Base-by-base conservation (phyloP, 2,329 filamentous ascomycete genomes). In the Microcyclospora pomicola region DNA sequence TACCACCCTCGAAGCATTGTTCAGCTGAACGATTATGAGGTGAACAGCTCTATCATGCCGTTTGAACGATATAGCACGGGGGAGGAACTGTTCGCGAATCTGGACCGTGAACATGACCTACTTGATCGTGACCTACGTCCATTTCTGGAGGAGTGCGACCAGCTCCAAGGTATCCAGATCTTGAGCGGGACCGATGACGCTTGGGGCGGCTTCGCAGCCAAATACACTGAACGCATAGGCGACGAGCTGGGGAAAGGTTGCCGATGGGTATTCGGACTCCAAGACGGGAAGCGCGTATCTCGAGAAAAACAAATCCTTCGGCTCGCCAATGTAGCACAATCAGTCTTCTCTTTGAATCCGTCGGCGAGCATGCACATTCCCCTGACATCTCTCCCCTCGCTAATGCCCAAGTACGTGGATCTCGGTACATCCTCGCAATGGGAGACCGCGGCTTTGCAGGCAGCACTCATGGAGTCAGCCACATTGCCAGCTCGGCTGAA, bases 61-160 rank as follows among this genome's bases (percentile, higher is more conserved):
- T 93, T 93, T 51, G 81, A 91, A 56, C 77, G 76, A 41, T 91
- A 78, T 74, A 60, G 63, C 24, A 67, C 73, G 38, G 86, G 86
- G 9, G 75, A 80, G 47, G 81, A 87, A 33, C 69, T 95, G 5
- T 94, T 68, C 40, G 54, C 56, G 12, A 62, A 59, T 36, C 53
- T 68, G 28, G 64, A 67, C 39, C 52, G 58, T 52, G 85, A 93
- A 51, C 76, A 87, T 48, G 88, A 95, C 50, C 60, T 96, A 5
- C 65, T 95, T 3, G 91, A 98, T 55, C 74, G 87, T n/a, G 88
- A 98, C 57, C 65, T 95, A 47, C 71, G 91, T 29, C 78, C 78
- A 0, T 95, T 95, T 55, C 75, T 80, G 2, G 91, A 98, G 62
- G 91, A 96, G 61, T 91, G 86, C 47, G 91, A 98, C 59, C 78